phyloP scores from a whole-genome alignment of 2,329 filamentous ascomycete species.

The Myriosclerotinia scirpicola region DNA sequence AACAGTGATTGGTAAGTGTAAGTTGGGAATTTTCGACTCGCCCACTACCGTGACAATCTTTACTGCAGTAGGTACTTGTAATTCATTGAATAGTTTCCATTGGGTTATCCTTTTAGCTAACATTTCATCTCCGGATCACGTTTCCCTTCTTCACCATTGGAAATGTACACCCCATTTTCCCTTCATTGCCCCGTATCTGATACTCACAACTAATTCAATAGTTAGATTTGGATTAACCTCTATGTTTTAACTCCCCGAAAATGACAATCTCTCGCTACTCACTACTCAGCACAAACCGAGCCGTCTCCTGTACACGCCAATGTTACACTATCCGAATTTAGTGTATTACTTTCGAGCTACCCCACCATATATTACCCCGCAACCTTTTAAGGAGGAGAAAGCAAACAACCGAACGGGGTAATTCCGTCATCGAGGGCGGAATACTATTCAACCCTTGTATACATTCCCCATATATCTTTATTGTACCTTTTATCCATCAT shows the following conservation, averaged over 20 bases:
- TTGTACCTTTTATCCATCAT: too few species aligned
- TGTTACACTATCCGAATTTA: neutral
- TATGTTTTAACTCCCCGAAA: too few species aligned
- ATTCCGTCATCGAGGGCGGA: too few species aligned
- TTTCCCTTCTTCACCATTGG: neutral
- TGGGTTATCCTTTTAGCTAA: neutral
- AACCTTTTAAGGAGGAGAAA: too few species aligned
- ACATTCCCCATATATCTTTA: too few species aligned
- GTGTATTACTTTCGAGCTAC: neutral
- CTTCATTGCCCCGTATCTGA: neutral
- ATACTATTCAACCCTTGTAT: too few species aligned
- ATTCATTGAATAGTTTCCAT: neutral
- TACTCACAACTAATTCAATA: neutral
- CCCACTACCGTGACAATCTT: neutral
- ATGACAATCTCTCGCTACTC: neutral
- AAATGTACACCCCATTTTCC: neutral
- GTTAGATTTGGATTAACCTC: neutral
- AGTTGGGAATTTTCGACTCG: neutral
- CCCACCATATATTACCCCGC: neutral
- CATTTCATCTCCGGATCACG: neutral
- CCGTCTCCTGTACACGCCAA: neutral
- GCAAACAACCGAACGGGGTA: too few species aligned
- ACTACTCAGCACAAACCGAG: neutral
- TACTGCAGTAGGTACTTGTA: too few species aligned
- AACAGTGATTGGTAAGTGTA: neutral